Evolutionary conservation across 352 stramenopile genomes (phyloP).

Genomic region (Globisporangium yorkense): DNA sequence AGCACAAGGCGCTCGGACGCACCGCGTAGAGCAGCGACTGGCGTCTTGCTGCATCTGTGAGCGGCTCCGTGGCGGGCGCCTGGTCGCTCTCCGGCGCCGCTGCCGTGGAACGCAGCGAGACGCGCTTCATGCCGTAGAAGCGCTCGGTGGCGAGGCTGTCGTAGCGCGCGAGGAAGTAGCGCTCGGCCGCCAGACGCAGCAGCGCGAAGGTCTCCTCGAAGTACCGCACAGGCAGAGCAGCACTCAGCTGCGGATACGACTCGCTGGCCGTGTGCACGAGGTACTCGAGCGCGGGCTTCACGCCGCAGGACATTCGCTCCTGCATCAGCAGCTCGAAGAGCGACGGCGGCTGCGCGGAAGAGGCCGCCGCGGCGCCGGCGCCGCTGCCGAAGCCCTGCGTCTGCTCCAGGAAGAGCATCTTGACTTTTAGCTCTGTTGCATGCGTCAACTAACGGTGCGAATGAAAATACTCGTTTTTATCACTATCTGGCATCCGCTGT

Average conservation of each 20-base stretch:
- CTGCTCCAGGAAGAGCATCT: conserved; percentile 79
- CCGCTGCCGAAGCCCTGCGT: conserved; percentile 55
- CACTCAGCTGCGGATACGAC: conserved; percentile 59
- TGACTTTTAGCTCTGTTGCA: neutral
- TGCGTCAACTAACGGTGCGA: neutral
- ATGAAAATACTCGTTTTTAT: neutral
- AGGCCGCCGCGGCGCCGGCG: conserved; percentile 4
- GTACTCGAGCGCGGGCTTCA: conserved; percentile 78
- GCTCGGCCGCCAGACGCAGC: conserved; percentile 47
- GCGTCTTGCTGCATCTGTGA: conserved; percentile 40
- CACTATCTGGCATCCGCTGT: neutral
- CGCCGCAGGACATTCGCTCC: conserved; percentile 67
- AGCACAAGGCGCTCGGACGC: conserved; percentile 5
- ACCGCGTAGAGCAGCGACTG: conserved; percentile 57
- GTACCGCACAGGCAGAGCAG: conserved; percentile 43
- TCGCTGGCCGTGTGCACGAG: conserved; percentile 65
- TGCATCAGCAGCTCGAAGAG: conserved; percentile 88
- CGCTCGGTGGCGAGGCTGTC: conserved; percentile 76
- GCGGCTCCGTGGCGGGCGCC: conserved; percentile 21
- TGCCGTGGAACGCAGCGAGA: conserved; percentile 23
- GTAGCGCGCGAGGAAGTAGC: conserved; percentile 73
- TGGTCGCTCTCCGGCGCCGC: conserved; percentile 3
- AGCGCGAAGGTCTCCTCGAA: conserved; percentile 81
- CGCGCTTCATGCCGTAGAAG: conserved; percentile 85
- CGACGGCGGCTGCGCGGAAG: conserved; percentile 32